These are phyloP conservation scores for Fusarium abutilonis DNA, from an alignment of 2,329 filamentous ascomycete species.

Conservation along the genomic window DNA sequence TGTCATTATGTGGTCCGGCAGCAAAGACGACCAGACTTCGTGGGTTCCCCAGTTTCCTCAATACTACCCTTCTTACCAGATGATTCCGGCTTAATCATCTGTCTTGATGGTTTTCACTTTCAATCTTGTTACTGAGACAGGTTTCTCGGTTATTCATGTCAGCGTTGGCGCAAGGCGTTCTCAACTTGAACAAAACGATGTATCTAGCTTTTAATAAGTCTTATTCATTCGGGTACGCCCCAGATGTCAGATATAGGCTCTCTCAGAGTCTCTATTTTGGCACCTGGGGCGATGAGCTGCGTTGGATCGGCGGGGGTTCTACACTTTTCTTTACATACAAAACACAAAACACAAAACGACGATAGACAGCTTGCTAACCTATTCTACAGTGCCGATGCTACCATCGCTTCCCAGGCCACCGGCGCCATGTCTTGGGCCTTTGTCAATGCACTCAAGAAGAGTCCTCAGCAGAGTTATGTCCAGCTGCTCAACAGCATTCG, in stretches of 20 bases:
- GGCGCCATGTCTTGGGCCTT: conserved; percentile 99
- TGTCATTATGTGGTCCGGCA: conserved; percentile 97
- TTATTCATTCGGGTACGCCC: conserved; percentile 49
- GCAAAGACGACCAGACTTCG: conserved; percentile 96
- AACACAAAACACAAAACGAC: not conserved
- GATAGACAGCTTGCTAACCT: conserved; percentile 27
- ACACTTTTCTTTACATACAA: not conserved
- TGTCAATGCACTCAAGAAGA: conserved; percentile 91
- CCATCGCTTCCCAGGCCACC: conserved; percentile 87
- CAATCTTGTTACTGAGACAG: conserved; percentile 17
- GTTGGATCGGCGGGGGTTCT: conserved; percentile 48
- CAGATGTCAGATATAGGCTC: conserved; percentile 53
- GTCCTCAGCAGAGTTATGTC: conserved; percentile 97
- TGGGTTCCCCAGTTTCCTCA: conserved; percentile 60
- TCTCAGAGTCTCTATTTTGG: conserved; percentile 50
- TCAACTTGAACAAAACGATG: conserved; percentile 19
- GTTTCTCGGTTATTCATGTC: conserved; percentile 9
- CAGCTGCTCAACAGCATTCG: conserved; percentile 96
- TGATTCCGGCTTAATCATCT: conserved; percentile 27
- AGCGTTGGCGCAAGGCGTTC: conserved; percentile 38
- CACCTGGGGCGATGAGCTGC: conserved; percentile 58
- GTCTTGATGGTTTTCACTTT: conserved; percentile 10
- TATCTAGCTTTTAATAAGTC: conserved; percentile 36
- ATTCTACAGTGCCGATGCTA: conserved; percentile 80
- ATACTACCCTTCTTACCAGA: conserved; percentile 25